Conservation (phyloP, 257 asterid genomes). For the Solanum stenotomum region DNA sequence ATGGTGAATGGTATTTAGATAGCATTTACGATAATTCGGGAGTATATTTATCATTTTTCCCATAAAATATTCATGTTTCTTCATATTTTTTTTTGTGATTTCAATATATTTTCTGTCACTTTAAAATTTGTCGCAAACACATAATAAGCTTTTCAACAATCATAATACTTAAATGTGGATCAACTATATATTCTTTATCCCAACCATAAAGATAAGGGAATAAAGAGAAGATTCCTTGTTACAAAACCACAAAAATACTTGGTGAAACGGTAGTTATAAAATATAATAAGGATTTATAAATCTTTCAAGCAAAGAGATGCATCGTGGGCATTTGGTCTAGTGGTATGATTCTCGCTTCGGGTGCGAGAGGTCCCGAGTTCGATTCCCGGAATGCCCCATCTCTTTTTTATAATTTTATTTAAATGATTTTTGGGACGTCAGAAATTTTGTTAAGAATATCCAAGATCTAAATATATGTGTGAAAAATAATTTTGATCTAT, state of each 20-base stretch:
- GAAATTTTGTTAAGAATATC: too few relatives aligned
- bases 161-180: neutral
- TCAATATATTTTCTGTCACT: too few relatives aligned
- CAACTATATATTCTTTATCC: neutral
- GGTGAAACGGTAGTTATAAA: neutral
- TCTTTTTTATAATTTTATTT: too few relatives aligned
- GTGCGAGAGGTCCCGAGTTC: slow-evolving; percentile 81
- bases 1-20: too few relatives aligned
- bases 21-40: neutral
- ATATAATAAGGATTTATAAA: too few relatives aligned
- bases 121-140: neutral
- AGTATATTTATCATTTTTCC: too few relatives aligned
- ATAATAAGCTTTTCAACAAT: neutral
- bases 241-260: neutral
- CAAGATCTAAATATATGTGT: too few relatives aligned
- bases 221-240: neutral
- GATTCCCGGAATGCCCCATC: slow-evolving; percentile 55
- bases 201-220: neutral
- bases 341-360: slow-evolving; percentile 84
- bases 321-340: slow-evolving; percentile 37
- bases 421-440: neutral
- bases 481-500: too few relatives aligned
- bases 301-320: neutral
- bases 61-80: neutral
- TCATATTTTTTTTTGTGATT: too few relatives aligned